These are phyloP conservation scores for Neurospora sp. DNA, from an alignment of 495 filamentous ascomycete species.

Conservation along the genomic window DNA sequence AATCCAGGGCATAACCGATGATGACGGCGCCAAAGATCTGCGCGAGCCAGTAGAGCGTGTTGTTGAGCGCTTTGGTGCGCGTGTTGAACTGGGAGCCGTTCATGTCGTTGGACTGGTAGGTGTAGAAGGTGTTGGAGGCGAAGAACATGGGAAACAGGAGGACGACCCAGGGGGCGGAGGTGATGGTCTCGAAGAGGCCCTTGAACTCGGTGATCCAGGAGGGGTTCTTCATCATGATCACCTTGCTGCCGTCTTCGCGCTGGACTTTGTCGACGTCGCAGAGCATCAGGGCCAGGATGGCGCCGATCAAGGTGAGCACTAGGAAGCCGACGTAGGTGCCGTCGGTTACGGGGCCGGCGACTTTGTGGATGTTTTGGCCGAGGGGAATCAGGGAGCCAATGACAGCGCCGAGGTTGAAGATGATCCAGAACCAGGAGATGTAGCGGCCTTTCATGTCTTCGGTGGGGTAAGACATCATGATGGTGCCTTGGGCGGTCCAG, in stretches of 20 bases:
- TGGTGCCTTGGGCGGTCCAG: slow-evolving; percentile 87
- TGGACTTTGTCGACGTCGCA: slow-evolving; percentile 66
- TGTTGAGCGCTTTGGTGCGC: slow-evolving; percentile 75
- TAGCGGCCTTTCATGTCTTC: slow-evolving; percentile 78
- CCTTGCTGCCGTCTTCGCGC: slow-evolving; percentile 63
- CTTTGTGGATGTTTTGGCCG: slow-evolving; percentile 63
- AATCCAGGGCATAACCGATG: slow-evolving; percentile 70
- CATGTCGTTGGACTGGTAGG: slow-evolving; percentile 54
- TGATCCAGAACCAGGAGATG: slow-evolving; percentile 88
- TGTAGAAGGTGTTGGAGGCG: slow-evolving; percentile 73
- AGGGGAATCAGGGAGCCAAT: slow-evolving; percentile 81
- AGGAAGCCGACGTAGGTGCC: slow-evolving; percentile 91
- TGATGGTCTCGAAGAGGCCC: slow-evolving; percentile 69
- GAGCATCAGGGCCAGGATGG: slow-evolving; percentile 60
- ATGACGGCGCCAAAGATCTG: slow-evolving; percentile 79
- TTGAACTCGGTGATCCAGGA: slow-evolving; percentile 68
- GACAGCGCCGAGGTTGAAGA: slow-evolving; percentile 89
- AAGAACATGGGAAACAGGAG: slow-evolving; percentile 84
- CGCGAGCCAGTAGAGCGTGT: slow-evolving; percentile 72
- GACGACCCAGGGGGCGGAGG: slow-evolving; percentile 65
- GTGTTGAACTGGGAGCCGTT: slow-evolving; percentile 69
- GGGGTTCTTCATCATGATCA: slow-evolving; percentile 82
- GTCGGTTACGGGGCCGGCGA: slow-evolving; percentile 55
- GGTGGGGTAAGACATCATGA: slow-evolving; percentile 90
- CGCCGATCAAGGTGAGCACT: slow-evolving; percentile 71